A percentile compares a stretch with the other conserved stretches of the same genome.
Evolutionary conservation across 768 basidiomycete genomes (phyloP).

Genomic region (Leucosporidium yakuticum): DNA sequence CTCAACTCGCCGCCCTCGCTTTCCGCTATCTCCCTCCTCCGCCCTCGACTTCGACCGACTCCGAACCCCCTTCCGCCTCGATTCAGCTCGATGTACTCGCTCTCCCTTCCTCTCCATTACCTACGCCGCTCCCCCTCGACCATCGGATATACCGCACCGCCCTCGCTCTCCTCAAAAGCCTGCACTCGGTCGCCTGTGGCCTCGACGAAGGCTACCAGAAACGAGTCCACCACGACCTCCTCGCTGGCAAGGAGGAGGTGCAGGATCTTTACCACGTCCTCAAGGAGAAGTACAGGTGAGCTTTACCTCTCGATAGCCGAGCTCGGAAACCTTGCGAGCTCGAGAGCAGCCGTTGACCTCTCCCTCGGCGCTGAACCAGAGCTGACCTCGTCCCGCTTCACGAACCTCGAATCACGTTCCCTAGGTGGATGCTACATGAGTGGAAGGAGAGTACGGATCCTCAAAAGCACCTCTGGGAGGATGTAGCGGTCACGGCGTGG

Average conservation of each 20-base stretch:
- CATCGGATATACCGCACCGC: slow-evolving; percentile 72
- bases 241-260: slow-evolving; percentile 69
- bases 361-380: slow-evolving; percentile 2
- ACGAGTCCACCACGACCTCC: slow-evolving; percentile 69
- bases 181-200: slow-evolving; percentile 88
- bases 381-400: slow-evolving; percentile 8
- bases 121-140: background rate
- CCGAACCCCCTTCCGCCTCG: background rate
- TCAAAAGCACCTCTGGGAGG: slow-evolving; percentile 87
- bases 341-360: background rate
- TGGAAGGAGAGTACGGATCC: slow-evolving; percentile 84
- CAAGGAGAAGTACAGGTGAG: slow-evolving; percentile 72
- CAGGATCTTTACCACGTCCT: slow-evolving; percentile 86
- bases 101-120: background rate
- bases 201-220: slow-evolving; percentile 64
- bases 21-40: slow-evolving; percentile 59
- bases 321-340: background rate
- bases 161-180: slow-evolving; percentile 68
- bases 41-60: background rate
- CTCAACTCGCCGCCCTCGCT: slow-evolving; percentile 68
- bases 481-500: slow-evolving; percentile 90
- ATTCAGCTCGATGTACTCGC: background rate
- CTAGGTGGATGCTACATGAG: slow-evolving; percentile 48
- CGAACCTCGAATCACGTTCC: slow-evolving; percentile 31
- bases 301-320: too few relatives aligned